Evolutionary conservation across 352 stramenopile genomes (phyloP).

Genomic region (Discostella stelligera): DNA sequence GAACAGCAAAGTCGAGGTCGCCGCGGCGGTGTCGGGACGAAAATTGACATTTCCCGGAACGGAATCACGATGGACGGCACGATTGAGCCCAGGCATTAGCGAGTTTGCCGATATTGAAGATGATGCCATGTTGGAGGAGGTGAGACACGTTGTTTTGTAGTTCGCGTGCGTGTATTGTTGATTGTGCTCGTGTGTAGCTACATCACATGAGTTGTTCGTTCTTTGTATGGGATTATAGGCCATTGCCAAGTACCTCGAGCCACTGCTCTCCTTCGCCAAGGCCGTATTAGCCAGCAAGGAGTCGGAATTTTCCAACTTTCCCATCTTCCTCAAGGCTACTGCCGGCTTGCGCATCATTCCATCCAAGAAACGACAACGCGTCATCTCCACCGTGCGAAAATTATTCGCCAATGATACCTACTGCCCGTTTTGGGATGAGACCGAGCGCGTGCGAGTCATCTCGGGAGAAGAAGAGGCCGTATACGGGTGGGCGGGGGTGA

Average conservation of each 20-base stretch:
- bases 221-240: slow-evolving; percentile 18
- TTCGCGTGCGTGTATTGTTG: no score
- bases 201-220: not conserved
- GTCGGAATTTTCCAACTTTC: slow-evolving; percentile 65
- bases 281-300: slow-evolving; percentile 59
- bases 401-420: slow-evolving; percentile 64
- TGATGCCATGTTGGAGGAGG: slow-evolving; percentile 28
- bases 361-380: slow-evolving; percentile 59
- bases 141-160: slow-evolving; percentile 21
- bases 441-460: slow-evolving; percentile 81
- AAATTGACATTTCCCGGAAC: slow-evolving; percentile 73
- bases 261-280: slow-evolving; percentile 69
- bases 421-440: slow-evolving; percentile 80
- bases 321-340: slow-evolving; percentile 87
- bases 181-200: no score
- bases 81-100: slow-evolving; percentile 79
- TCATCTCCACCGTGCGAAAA: slow-evolving; percentile 69
- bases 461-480: slow-evolving; percentile 85
- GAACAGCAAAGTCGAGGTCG: slow-evolving; percentile 36
- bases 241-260: slow-evolving; percentile 62
- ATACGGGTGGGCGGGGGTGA: slow-evolving; percentile 85
- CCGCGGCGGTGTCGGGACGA: slow-evolving; percentile 47
- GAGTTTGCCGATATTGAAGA: slow-evolving; percentile 51
- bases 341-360: slow-evolving; percentile 81
- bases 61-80: slow-evolving; percentile 79